phyloP scores from a whole-genome alignment of 192 early-diverging fungal species.

The Chytriomyces confervae region DNA sequence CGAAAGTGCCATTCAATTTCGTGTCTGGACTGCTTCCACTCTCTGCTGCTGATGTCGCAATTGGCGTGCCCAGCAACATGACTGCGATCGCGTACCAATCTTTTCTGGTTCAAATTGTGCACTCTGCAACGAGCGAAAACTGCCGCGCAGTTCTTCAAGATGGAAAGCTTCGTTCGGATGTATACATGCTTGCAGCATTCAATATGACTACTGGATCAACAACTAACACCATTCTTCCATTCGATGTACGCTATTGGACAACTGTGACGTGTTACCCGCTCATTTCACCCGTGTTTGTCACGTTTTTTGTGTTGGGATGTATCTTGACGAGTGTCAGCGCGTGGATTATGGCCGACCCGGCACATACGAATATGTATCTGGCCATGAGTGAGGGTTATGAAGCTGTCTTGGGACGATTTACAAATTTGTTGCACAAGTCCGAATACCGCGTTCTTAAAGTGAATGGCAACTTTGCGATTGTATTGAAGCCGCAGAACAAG shows the following conservation, averaged over 20 bases:
- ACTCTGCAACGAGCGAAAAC: background rate
- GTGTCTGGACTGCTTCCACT: background rate
- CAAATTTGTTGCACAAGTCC: background rate
- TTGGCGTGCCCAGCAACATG: background rate
- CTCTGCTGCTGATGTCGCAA: background rate
- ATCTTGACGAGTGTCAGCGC: background rate
- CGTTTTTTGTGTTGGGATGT: background rate
- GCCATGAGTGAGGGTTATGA: background rate
- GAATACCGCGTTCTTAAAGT: background rate
- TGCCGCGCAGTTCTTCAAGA: background rate
- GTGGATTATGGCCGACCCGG: background rate
- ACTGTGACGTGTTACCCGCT: background rate
- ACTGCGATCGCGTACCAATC: background rate
- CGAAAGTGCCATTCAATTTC: background rate
- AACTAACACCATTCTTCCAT: background rate
- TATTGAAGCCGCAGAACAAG: background rate
- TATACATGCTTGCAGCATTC: background rate
- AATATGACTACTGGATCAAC: background rate
- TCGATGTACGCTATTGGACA: background rate
- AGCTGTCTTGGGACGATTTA: background rate
- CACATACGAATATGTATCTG: background rate
- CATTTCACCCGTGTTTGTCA: background rate
- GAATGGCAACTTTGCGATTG: background rate
- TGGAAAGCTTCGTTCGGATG: background rate
- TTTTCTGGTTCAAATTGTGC: background rate